Evolutionary conservation across 352 stramenopile species (phyloP), one percentile per base, ranked within the genome.

Genomic region (Peronospora belbahrii): DNA sequence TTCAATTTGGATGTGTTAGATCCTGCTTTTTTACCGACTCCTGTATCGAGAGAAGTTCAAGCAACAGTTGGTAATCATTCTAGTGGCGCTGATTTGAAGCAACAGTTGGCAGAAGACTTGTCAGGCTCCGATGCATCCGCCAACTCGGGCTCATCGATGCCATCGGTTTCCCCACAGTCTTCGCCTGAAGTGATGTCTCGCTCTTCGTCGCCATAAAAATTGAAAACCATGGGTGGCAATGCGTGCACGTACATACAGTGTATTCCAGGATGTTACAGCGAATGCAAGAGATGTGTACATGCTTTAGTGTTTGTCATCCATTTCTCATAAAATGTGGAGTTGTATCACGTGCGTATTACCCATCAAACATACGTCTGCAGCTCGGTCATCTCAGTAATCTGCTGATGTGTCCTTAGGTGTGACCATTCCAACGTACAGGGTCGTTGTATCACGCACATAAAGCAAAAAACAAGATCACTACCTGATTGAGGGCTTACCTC

Each of bases 401-500:
- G 51, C n/a, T n/a, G 10, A 32, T 10, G 4, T 8, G n/a, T n/a
- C n/a, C n/a, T n/a, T n/a, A n/a, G n/a, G n/a, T n/a, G n/a, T n/a
- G n/a, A n/a, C n/a, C n/a, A n/a, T n/a, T n/a, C n/a, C n/a, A 13
- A 63, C 73, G 4, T 56, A 86, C 78, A 13, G 60, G 59, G 34
- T 84, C 52, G 2, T 41, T 45, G 32, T 84, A 63, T 15, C 62
- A 58, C n/a, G 74, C 70, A 53, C 24, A 90, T 56, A 51, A 72
- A 88, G 20, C 66, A 71, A 35, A 75, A 74, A 18, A 88, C 53
- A 48, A 87, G 73, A 52, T 88, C 65, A 6, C 6, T 75, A 74
- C 18, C 72, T 62, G 42, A 88, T 72, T 11, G 53, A 46, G 63
- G 52, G 8, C 52, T 56, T 18, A 51, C 51, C 31, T 70, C 56